Conservation (phyloP, 108 stramenopile species). For the Ochromonas danica region DNA sequence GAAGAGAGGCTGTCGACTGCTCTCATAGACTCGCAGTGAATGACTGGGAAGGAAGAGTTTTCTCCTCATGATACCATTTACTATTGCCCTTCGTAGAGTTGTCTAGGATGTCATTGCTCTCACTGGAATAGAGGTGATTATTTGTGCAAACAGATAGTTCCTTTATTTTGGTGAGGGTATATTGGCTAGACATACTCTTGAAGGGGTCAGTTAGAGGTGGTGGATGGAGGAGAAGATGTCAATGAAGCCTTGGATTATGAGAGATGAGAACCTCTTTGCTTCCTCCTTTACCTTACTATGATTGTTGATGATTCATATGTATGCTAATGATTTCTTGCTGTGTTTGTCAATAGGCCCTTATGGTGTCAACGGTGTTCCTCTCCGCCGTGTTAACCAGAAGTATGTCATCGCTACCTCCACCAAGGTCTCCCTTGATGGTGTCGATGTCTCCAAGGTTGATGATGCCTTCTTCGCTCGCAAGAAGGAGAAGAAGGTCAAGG, state of each 20-base stretch:
- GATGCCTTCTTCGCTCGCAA: constrained; percentile 82
- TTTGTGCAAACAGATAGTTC: too few relatives aligned
- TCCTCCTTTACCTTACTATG: background rate
- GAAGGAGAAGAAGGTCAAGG: constrained; percentile 49
- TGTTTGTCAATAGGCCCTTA: constrained; percentile 75
- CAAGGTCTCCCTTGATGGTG: constrained; percentile 81
- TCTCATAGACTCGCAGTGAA: too few relatives aligned
- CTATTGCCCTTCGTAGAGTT: too few relatives aligned
- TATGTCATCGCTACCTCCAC: constrained; percentile 98
- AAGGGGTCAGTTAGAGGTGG: too few relatives aligned
- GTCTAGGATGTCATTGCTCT: too few relatives aligned
- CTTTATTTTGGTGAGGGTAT: too few relatives aligned
- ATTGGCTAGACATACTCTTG: too few relatives aligned
- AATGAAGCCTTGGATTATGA: constrained; percentile 46
- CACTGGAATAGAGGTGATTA: too few relatives aligned
- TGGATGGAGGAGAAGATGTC: too few relatives aligned
- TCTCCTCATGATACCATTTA: too few relatives aligned
- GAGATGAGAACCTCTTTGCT: constrained; percentile 39
- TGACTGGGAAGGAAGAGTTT: too few relatives aligned
- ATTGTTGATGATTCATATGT: background rate
- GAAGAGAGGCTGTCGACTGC: too few relatives aligned
- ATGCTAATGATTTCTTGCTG: background rate
- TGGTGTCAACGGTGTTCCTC: constrained; percentile 96
- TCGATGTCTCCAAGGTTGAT: constrained; percentile 74
- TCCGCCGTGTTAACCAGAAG: constrained; percentile 95